Conservation (phyloP, 2,329 filamentous ascomycete species). For the Penicillium sp. region DNA sequence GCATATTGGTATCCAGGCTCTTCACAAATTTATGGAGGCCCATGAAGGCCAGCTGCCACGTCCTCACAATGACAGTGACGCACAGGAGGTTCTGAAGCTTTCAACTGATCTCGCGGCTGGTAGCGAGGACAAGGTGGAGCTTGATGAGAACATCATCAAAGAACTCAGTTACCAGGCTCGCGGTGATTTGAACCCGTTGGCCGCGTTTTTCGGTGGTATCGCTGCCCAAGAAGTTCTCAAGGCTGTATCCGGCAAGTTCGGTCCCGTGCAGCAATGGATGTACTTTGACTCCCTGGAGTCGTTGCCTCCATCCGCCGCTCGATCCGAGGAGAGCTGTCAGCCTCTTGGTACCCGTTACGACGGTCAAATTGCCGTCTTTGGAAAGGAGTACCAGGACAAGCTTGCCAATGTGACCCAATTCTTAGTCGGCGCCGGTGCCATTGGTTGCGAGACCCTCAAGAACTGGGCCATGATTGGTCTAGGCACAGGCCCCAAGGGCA, state of each 20-base stretch:
- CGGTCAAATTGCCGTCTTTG: slow-evolving; percentile 95
- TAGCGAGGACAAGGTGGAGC: slow-evolving; percentile 71
- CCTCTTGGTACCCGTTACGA: slow-evolving; percentile 86
- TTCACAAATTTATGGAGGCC: slow-evolving; percentile 79
- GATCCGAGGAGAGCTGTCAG: slow-evolving; percentile 85
- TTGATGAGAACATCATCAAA: slow-evolving; percentile 88
- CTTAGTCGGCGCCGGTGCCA: slow-evolving; percentile 92
- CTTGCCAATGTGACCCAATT: slow-evolving; percentile 88
- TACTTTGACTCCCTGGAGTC: slow-evolving; percentile 99
- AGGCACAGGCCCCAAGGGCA: slow-evolving; percentile 81
- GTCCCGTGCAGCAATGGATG: slow-evolving; percentile 92
- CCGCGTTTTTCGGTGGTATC: slow-evolving; percentile 91
- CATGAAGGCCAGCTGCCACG: slow-evolving; percentile 73
- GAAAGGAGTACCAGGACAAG: slow-evolving; percentile 90
- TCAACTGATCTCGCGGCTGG: slow-evolving; percentile 71
- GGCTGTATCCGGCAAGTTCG: slow-evolving; percentile 95
- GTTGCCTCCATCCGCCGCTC: slow-evolving; percentile 71
- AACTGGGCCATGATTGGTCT: slow-evolving; percentile 99
- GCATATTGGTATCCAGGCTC: slow-evolving; percentile 87
- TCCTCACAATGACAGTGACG: slow-evolving; percentile 83
- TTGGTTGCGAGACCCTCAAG: slow-evolving; percentile 98
- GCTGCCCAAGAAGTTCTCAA: slow-evolving; percentile 94
- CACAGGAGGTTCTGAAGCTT: slow-evolving; percentile 72
- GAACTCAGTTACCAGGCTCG: slow-evolving; percentile 93
- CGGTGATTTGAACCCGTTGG: slow-evolving; percentile 88